Evolutionary conservation across 352 stramenopile species (phyloP), one percentile per base, ranked within the genome.

Genomic region (Blastocystis sp.): DNA sequence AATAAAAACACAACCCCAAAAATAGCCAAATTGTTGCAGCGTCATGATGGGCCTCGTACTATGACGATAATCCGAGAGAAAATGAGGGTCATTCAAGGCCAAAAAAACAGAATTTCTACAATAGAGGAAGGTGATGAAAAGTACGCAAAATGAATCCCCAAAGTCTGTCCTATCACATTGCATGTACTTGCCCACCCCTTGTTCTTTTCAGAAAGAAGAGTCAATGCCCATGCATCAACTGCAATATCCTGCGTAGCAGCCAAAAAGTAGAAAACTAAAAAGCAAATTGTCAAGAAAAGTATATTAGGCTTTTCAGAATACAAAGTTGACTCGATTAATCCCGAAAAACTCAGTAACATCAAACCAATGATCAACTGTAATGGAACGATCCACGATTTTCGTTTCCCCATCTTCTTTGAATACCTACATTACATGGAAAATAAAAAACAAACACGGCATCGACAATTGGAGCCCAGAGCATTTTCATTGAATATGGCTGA

Each of bases 241-340:
- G 94, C 94, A 65, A 96, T 96, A 82, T 96, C 94, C 79, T 89
- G 94, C 59, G 94, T 96, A 7, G 94, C 94, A 93, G 95, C 95
- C 91, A 96, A 94, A 90, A 95, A 95, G 91, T 96, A 96, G 66
- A 96, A 93, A 75, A 95, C 92, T 81, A 96, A 95, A 93, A 96
- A 96, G 90, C 95, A 95, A 63, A 91, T 90, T 39, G 94, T 96
- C 90, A 96, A 92, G 90, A 94, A 94, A 30, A 94, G 89, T 26
- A 96, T 93, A 88, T 95, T 93, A 18, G 94, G 93, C 85, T 93
- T 93, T 79, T 95, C 78, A 53, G 73, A 85, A 39, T 89, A 89
- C 63, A 89, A 37, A 6, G 78, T 66, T 13, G 30, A 39, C 66
- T 89, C 78, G 47, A 89, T 89, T 45, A 78, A 34, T 24, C 41